phyloP scores from a whole-genome alignment of 2,329 filamentous ascomycete species.

The Phialophora chinensis region DNA sequence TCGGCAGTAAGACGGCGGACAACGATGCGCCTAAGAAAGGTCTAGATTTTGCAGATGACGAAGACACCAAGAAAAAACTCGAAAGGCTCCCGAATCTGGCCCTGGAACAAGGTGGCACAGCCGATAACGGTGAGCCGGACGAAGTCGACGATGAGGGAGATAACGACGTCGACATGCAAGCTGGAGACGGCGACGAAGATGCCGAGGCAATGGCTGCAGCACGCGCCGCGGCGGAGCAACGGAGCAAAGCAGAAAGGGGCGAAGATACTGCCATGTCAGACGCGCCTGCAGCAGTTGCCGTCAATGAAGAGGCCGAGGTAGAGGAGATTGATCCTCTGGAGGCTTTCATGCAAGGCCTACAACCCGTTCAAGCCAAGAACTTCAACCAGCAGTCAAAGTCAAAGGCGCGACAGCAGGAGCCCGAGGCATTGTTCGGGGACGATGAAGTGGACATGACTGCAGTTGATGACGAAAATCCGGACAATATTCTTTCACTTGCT shows the following conservation, averaged over 20 bases:
- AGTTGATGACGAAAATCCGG: conserved; percentile 65
- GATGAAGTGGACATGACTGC: conserved; percentile 73
- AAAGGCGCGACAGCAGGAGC: conserved; percentile 66
- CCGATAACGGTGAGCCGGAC: conserved; percentile 65
- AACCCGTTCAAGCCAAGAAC: conserved; percentile 51
- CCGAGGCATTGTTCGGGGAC: conserved; percentile 82
- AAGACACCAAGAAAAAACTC: conserved; percentile 83
- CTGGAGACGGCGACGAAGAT: conserved; percentile 84
- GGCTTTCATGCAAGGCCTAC: conserved; percentile 87
- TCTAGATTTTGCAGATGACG: conserved; percentile 85
- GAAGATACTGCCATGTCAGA: conserved; percentile 46
- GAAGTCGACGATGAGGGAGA: conserved; percentile 67
- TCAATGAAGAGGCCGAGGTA: conserved; percentile 62
- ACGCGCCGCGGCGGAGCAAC: conserved; percentile 81
- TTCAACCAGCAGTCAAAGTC: conserved; percentile 46
- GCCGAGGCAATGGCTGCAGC: conserved; percentile 84
- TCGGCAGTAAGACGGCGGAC: conserved; percentile 72
- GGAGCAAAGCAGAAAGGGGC: conserved; percentile 53
- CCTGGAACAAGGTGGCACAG: conserved; percentile 55
- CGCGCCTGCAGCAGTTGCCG: conserved; percentile 46
- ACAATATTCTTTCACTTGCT: conserved; percentile 68
- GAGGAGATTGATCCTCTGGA: conserved; percentile 88
- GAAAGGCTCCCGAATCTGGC: conserved; percentile 84
- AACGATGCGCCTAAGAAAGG: conserved; percentile 75
- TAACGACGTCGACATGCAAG: conserved; percentile 75